These are phyloP conservation scores for Tephrocybe sp. DNA, from an alignment of 768 basidiomycete genomes.

Conservation along the genomic window DNA sequence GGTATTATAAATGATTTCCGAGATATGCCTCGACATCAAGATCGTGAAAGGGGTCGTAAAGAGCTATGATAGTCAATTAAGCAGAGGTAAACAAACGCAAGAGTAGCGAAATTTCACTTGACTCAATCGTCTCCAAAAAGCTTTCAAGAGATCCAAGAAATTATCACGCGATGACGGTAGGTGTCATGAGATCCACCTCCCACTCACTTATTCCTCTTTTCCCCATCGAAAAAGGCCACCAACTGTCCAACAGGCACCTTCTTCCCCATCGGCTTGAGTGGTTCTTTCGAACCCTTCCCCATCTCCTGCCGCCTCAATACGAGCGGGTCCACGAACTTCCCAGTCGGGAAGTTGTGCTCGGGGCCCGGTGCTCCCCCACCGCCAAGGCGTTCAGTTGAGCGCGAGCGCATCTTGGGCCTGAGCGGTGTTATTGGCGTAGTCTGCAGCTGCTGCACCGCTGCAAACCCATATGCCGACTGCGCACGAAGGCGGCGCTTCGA, in stretches of 20 bases:
- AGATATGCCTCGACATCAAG: no score
- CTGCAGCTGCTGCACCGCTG: conserved; percentile 32
- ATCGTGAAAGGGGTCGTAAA: no score
- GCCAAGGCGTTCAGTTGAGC: conserved; percentile 36
- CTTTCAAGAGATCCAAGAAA: no score
- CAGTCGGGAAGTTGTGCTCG: conserved; percentile 29
- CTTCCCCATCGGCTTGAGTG: conserved; percentile 53
- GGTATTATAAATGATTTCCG: no score
- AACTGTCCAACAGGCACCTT: conserved; percentile 70
- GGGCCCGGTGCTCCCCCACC: conserved; percentile 5
- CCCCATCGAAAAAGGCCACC: conserved; percentile 80
- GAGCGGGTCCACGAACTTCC: conserved; percentile 78
- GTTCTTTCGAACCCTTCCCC: conserved; percentile 41
- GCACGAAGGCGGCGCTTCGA: conserved; percentile 45
- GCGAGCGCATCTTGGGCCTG: conserved; percentile 35
- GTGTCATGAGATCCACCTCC: background rate
- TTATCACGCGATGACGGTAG: no score
- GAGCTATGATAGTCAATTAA: no score
- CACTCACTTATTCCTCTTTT: conserved; percentile 27
- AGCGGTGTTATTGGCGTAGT: conserved; percentile 32
- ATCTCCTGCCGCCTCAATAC: conserved; percentile 69
- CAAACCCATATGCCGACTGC: conserved; percentile 58
- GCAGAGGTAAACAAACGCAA: no score
- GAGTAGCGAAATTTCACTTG: no score
- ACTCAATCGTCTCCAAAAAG: no score